Evolutionary conservation across 1,284 basidiomycete genomes (phyloP).

Genomic region (Wolfiporia cocos): DNA sequence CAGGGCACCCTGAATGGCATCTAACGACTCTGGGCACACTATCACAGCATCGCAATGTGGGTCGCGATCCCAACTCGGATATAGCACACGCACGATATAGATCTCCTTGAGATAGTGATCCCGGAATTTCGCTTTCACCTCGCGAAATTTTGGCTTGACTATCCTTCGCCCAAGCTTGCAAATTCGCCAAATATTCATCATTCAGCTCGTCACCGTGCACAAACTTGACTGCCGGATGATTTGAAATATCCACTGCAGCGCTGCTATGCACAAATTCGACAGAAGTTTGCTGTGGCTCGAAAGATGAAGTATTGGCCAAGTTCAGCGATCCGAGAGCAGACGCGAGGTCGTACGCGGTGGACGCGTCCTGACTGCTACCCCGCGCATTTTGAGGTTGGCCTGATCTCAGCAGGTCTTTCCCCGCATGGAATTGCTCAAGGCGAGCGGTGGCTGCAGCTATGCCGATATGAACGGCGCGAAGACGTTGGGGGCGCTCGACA

Average conservation of each 20-base stretch:
- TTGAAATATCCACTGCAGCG: constrained; percentile 47
- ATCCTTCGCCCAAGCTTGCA: constrained; percentile 55
- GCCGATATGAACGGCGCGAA: constrained; percentile 77
- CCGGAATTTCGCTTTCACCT: constrained; percentile 77
- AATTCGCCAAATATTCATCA: constrained; percentile 61
- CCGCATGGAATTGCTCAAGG: constrained; percentile 41
- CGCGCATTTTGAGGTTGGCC: not conserved
- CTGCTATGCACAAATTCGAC: constrained; percentile 47
- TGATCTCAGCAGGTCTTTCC: not conserved
- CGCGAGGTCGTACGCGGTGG: constrained; percentile 43
- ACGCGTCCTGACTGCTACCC: not conserved
- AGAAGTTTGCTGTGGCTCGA: constrained; percentile 10
- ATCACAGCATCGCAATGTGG: constrained; percentile 1
- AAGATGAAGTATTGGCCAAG: no score
- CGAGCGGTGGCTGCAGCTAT: constrained; percentile 73
- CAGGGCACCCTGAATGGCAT: constrained; percentile 72
- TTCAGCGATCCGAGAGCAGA: constrained; percentile 50
- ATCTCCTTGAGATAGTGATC: constrained; percentile 71
- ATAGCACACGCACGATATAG: constrained; percentile 61
- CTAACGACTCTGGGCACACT: constrained; percentile 69
- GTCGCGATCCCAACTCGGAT: not conserved
- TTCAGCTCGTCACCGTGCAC: constrained; percentile 67
- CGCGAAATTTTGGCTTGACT: constrained; percentile 60
- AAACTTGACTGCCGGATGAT: constrained; percentile 63
- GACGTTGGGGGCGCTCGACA: constrained; percentile 86